Evolutionary conservation across 2,329 filamentous ascomycete species (phyloP).

Genomic region (Thielaviopsis punctulata): DNA sequence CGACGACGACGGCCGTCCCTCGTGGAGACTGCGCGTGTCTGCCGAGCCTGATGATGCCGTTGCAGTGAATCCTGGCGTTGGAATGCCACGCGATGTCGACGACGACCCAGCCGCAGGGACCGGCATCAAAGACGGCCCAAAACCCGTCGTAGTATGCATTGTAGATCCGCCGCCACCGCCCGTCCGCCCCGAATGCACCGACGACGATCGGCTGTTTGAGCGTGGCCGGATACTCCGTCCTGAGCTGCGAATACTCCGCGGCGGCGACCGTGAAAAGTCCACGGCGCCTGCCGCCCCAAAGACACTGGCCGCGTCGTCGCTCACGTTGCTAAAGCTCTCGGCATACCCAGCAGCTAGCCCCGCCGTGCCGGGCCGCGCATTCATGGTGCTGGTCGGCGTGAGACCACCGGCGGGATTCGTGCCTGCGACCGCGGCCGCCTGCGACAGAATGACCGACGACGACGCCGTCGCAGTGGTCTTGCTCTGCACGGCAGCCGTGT

Average conservation of each 20-base stretch:
- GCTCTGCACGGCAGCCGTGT: constrained; percentile 52
- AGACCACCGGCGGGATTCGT: constrained; percentile 15
- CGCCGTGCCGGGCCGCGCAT: constrained; percentile 22
- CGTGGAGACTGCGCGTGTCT: neutral
- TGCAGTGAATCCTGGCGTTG: too few species aligned
- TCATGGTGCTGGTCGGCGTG: neutral
- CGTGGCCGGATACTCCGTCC: constrained; percentile 22
- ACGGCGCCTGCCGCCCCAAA: constrained; percentile 29
- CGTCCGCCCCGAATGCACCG: constrained; percentile 10
- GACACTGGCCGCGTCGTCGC: constrained; percentile 39
- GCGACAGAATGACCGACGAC: constrained; percentile 37
- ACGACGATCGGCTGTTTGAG: constrained; percentile 8
- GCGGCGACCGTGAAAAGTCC: constrained; percentile 42
- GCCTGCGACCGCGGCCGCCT: constrained; percentile 2
- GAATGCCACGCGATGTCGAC: too few species aligned
- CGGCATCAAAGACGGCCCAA: constrained; percentile 8
- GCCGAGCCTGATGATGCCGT: too few species aligned
- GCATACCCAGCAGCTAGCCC: constrained; percentile 21
- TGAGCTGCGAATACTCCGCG: constrained; percentile 32
- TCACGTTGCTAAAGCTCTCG: constrained; percentile 32
- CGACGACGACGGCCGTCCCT: neutral
- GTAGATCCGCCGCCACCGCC: neutral
- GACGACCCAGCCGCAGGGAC: neutral
- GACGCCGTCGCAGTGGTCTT: constrained; percentile 47
- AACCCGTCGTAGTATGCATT: neutral